Conservation (phyloP, 257 asterid species). For the Leptodermis oblonga region DNA sequence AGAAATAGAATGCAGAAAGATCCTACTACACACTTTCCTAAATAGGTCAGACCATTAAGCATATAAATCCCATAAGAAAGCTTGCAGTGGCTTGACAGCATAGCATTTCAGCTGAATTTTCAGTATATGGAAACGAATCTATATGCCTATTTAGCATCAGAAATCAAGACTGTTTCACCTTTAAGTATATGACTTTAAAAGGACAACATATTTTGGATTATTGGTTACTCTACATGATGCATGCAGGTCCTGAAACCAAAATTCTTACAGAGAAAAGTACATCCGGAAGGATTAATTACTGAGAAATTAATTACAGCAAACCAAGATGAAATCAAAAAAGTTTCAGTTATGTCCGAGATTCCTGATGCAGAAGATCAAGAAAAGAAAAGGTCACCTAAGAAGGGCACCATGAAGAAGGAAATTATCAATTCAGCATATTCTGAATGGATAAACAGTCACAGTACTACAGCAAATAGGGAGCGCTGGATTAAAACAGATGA, state of each 20-base stretch:
- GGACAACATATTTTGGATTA: background rate
- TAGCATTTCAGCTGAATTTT: background rate
- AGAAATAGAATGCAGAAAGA: background rate
- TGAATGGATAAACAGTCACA: background rate
- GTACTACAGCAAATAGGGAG: conserved; percentile 19
- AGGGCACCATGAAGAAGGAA: conserved; percentile 17
- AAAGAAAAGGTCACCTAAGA: conserved; percentile 8
- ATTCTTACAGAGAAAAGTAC: conserved; percentile 23
- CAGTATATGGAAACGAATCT: background rate
- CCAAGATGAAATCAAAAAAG: conserved; percentile 3
- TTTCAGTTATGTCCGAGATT: background rate
- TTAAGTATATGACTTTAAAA: background rate
- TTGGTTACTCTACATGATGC: conserved; percentile 4
- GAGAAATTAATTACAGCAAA: conserved; percentile 3
- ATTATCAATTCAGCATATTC: conserved; percentile 10
- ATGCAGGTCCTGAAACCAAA: conserved; percentile 30
- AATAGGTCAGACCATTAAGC: background rate
- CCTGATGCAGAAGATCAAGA: background rate
- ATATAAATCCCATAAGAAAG: background rate
- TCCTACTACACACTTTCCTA: background rate
- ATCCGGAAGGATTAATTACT: conserved; percentile 22
- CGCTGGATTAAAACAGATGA: conserved; percentile 42
- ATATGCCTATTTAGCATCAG: background rate
- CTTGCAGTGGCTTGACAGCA: conserved; percentile 3
- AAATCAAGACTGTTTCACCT: background rate